A percentile compares a stretch with the other conserved stretches of the same genome.
phyloP scores from a whole-genome alignment of 1,139 yeast genomes.

The Yamadazyma triangularis region DNA sequence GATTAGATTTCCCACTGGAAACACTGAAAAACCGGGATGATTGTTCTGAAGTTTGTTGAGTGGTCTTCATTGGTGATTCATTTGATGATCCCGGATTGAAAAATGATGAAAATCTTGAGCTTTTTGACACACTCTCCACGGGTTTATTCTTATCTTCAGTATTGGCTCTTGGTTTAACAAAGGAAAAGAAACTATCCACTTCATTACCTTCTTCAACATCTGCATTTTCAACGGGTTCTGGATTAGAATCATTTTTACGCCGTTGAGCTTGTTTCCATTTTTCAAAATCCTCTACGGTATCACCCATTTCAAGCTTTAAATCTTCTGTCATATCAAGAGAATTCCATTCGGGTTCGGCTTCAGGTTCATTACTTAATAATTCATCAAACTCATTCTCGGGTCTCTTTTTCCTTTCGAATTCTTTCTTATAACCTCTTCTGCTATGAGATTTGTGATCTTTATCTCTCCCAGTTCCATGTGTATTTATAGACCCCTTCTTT shows the following conservation, averaged over 20 bases:
- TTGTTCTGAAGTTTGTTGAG: constrained; percentile 5
- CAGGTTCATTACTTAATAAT: constrained; percentile 38
- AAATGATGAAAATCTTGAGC: constrained; percentile 47
- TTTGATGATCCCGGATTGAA: constrained; percentile 18
- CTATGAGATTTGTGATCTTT: constrained; percentile 6
- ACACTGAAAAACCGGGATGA: constrained; percentile 16
- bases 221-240: constrained; percentile 6
- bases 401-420: constrained; percentile 9
- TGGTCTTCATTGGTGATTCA: constrained; percentile 5
- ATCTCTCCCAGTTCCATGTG: constrained; percentile 7
- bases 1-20: constrained; percentile 1
- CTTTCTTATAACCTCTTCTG: constrained; percentile 5
- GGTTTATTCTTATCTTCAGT: constrained; percentile 10
- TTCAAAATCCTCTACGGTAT: constrained; percentile 67
- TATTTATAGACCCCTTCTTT: constrained; percentile 4
- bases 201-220: constrained; percentile 25
- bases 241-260: constrained; percentile 40
- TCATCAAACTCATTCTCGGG: constrained; percentile 13
- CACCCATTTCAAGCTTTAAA: constrained; percentile 44
- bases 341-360: constrained; percentile 53
- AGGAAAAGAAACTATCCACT: constrained; percentile 51
- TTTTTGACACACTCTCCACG: constrained; percentile 20
- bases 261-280: constrained; percentile 47
- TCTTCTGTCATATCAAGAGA: constrained; percentile 28
- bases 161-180: constrained; percentile 29